Evolutionary conservation across 2,329 filamentous ascomycete genomes (phyloP).

Genomic region (Xylaria sp.): DNA sequence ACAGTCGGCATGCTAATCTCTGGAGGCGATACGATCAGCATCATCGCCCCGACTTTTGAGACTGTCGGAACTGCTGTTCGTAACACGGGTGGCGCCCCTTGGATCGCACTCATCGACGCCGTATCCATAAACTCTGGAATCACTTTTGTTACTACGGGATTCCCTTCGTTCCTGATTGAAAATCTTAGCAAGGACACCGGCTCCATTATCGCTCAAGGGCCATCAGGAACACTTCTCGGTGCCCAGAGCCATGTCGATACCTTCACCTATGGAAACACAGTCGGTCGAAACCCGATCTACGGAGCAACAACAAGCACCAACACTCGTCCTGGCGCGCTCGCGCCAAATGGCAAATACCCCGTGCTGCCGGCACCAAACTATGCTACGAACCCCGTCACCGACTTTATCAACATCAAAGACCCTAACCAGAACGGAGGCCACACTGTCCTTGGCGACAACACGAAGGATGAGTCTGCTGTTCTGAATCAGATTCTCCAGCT

Average conservation of each 20-base stretch:
- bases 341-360: slow-evolving; percentile 53
- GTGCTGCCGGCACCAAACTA: slow-evolving; percentile 55
- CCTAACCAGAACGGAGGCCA: slow-evolving; percentile 52
- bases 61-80: slow-evolving; percentile 52
- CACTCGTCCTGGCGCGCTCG: slow-evolving; percentile 51
- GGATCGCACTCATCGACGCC: slow-evolving; percentile 56
- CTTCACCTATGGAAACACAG: slow-evolving; percentile 57
- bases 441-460: slow-evolving; percentile 54
- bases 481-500: slow-evolving; percentile 54
- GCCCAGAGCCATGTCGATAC: slow-evolving; percentile 52
- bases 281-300: slow-evolving; percentile 55
- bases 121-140: slow-evolving; percentile 56
- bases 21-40: slow-evolving; percentile 54
- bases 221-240: slow-evolving; percentile 49
- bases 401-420: slow-evolving; percentile 58
- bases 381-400: slow-evolving; percentile 48
- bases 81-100: slow-evolving; percentile 54
- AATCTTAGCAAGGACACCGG: slow-evolving; percentile 56
- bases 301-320: slow-evolving; percentile 49
- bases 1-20: slow-evolving; percentile 54
- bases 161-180: slow-evolving; percentile 57
- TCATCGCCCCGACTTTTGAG: slow-evolving; percentile 56
- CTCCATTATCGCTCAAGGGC: slow-evolving; percentile 52
- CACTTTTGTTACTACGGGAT: slow-evolving; percentile 53
- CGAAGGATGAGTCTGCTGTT: slow-evolving; percentile 52